phyloP scores from a whole-genome alignment of 192 early-diverging fungal species.

The Podila minutissima region DNA sequence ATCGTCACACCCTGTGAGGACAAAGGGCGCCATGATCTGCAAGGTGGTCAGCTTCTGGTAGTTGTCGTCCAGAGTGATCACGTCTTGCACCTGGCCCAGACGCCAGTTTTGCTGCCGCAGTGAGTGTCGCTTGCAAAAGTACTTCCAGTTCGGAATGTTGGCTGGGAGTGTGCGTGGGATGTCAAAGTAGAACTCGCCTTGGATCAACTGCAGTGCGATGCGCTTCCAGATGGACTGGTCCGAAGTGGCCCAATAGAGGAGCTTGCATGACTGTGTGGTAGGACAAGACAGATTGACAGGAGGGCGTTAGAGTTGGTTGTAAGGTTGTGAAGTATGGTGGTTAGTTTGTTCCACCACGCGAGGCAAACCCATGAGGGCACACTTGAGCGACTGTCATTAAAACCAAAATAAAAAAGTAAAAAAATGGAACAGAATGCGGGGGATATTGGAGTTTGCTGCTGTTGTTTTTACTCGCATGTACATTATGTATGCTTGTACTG shows the following conservation, averaged over 20 bases:
- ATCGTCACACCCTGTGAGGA: slow-evolving; percentile 40
- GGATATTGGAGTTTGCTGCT: neutral
- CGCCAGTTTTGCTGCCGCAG: slow-evolving; percentile 44
- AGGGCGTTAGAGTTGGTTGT: neutral
- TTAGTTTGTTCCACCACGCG: neutral
- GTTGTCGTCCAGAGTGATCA: slow-evolving; percentile 43
- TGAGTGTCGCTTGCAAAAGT: slow-evolving; percentile 42
- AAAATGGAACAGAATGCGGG: neutral
- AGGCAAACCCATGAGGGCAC: neutral
- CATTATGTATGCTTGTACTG: neutral
- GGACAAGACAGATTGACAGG: neutral
- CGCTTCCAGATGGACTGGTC: slow-evolving; percentile 46
- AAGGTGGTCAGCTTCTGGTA: slow-evolving; percentile 42
- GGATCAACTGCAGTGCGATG: slow-evolving; percentile 38
- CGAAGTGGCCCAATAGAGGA: slow-evolving; percentile 41
- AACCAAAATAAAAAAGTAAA: neutral
- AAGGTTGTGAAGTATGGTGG: neutral
- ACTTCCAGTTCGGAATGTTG: slow-evolving; percentile 47
- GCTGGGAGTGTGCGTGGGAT: slow-evolving; percentile 33
- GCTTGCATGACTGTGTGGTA: slow-evolving; percentile 19
- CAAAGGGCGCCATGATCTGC: slow-evolving; percentile 44
- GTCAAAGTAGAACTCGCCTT: slow-evolving; percentile 49
- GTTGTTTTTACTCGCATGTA: neutral
- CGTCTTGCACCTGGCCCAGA: slow-evolving; percentile 34
- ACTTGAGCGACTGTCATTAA: neutral